Base-by-base conservation (phyloP, 805 yeast genomes). In the Hermanozyma aechmeae region DNA sequence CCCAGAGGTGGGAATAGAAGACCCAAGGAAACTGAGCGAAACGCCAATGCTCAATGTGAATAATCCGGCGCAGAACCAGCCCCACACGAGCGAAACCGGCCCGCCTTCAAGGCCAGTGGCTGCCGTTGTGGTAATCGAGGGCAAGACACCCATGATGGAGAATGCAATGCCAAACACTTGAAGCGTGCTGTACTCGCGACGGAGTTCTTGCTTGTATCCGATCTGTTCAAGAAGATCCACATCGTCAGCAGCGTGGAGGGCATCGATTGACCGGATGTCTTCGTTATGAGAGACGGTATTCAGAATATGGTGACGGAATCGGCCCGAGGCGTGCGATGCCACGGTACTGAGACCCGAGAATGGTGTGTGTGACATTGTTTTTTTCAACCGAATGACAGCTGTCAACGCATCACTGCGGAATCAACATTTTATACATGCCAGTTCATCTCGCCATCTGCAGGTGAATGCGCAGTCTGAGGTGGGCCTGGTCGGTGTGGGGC, bases 1-100 rank as follows among this genome's bases (percentile, higher is more conserved):
- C 5, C 37, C 37, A n/a, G 34, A 30, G 13, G 37, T 34, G 4
- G 37, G 37, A n/a, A 34, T 34, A 13, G 34, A 27, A 3, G 32
- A 28, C 5, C 37, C 37, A 28, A 34, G 27, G 26, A 30, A 30
- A 28, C 32, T 28, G 34, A 34, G 27, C 21, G 32, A 28, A 12
- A 28, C 26, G 21, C 37, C 37, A 6, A 28, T 23, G 15, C 17
- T 16, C 11, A 34, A 30, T 15, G 27, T 30, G 25, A 34, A 34
- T 15, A 34, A 24, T 3, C 34, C 34, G 16, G 28, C 26, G 13
- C 30, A 20, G 12, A 30, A 18, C 37, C 37, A 34, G 18, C 37
- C 37, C 37, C 37, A 34, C 16, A 34, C 37, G 19, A 34, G 26
- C 7, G 26, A 19, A 5, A 29, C 37, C 4, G 37, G 34, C 11